Percentiles rank a stretch among this genome's conserved stretches.
Evolutionary conservation across 805 yeast genomes (phyloP).

Genomic region (Schizosaccharomyces pombe): ASM294v3 CU329670.1:2747501-2748000

Average conservation of each 20-base stretch:
- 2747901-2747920: not conserved
- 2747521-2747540: conserved; percentile 59
- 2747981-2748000: not conserved
- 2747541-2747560: conserved; percentile 58
- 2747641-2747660: conserved; percentile 81
- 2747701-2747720: conserved; percentile 46
- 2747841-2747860: conserved; percentile 56
- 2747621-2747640: conserved; percentile 66
- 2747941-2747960: not conserved
- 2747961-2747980: not conserved
- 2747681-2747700: conserved; percentile 49
- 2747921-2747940: not conserved
- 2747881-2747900: not conserved
- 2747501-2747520: conserved; percentile 29
- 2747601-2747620: conserved; percentile 53
- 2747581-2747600: conserved; percentile 59
- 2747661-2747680: conserved; percentile 21
- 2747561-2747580: conserved; percentile 35
- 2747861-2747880: conserved; percentile 30
- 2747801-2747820: conserved; percentile 31
- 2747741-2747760: conserved; percentile 67
- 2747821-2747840: conserved; percentile 32
- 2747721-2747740: conserved; percentile 36
- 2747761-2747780: conserved; percentile 56
- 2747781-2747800: conserved; percentile 34